Base-by-base conservation (phyloP, 1,139 yeast species). In the Eremothecium gossypii region DNA sequence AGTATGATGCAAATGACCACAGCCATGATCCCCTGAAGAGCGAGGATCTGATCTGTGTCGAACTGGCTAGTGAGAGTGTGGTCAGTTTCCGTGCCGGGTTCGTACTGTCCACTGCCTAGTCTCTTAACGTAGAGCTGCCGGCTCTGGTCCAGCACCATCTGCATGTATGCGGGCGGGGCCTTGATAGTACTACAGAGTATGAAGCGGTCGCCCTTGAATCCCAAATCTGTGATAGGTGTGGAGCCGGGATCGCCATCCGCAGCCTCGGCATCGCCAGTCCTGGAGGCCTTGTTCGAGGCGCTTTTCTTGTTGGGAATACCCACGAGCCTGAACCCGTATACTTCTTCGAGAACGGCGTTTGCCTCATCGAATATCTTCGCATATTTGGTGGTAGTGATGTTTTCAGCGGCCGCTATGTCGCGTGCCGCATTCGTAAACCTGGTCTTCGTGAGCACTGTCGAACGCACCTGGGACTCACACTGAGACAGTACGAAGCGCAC, bases 281-380 rank as follows among this genome's bases (percentile, higher is more conserved):
- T 40, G 33, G 6, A 27, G 27, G 28, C 23, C 30, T 27, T 27
- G 17, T 27, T 39, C 11, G 9, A 29, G 4, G 20, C 32, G n/a
- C 14, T 27, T 1, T 20, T 34, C 31, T 44, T 50, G 9, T 51
- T 44, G 10, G 50, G 50, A 26, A 52, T 36, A 2, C 57, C 55
- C 11, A 38, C 39, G 14, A 56, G 35, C 17, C 48, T 43, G 38
- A 50, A 57, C 7, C 63, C 62, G 41, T 49, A 58, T 8, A 54
- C 47, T 40, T 52, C 53, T 7, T 20, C 36, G 12, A 58, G 38
- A 7, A 57, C 46, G 4, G 27, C 12, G 36, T 57, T 55, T 7
- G 51, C 42, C 12, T 45, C 45, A 7, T 33, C 41, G 10, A 46
- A 50, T n/a, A 54, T 30, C 3, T 9, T 13, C 2, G 36, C 40